Base-by-base conservation (phyloP, 306 rosid species). In the Castanea mollissima region DNA sequence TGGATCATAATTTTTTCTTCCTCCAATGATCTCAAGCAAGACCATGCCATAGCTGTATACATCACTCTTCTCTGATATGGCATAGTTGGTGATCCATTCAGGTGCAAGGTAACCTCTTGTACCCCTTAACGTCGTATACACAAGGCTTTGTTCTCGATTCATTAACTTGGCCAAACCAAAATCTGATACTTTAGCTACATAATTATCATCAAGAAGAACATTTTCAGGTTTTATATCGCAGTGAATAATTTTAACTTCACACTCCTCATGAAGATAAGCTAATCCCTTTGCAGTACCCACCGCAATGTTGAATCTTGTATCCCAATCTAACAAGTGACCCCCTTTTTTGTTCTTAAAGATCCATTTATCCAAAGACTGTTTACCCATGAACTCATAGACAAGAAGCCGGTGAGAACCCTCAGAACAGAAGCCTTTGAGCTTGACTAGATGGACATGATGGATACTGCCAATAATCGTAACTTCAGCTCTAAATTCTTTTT, bases 361-460 rank as follows among this genome's bases (percentile, higher is more conserved):
- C 92, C 95, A 92, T 77, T 85, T 92, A 85, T 92, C 93, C 65
- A 92, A 79, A 9, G 97, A 90, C 15, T 94, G 93, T 60, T 90
- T 92, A 18, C 87, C 86, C 97, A 90, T 83, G 85, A 87, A 92
- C 70, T 92, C 97, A 20, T 92, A 92, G 34, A 82, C 88, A 35
- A 85, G 81, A 74, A 92, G 90, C 52, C 91, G 87, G 71, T 90
- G 92, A 71, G 80, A 83, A 57, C 93, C 90, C 78, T 90, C 93
- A 2, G 92, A 89, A 32, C 97, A 92, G 81, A 88, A 54, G 85
- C 91, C 83, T 49, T 13, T 72, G 34, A 72, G 60, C 62, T 51
- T 72, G 58, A 46, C 76, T 6, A 51, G 76, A 82, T 85, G 82
- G 56, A 85, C 88, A 85, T 85, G 88, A 46, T 80, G 88, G 56